These are phyloP conservation scores for Eimeria acervulina DNA, from an alignment of 169 alveolate genomes.

Conservation along the genomic window DNA sequence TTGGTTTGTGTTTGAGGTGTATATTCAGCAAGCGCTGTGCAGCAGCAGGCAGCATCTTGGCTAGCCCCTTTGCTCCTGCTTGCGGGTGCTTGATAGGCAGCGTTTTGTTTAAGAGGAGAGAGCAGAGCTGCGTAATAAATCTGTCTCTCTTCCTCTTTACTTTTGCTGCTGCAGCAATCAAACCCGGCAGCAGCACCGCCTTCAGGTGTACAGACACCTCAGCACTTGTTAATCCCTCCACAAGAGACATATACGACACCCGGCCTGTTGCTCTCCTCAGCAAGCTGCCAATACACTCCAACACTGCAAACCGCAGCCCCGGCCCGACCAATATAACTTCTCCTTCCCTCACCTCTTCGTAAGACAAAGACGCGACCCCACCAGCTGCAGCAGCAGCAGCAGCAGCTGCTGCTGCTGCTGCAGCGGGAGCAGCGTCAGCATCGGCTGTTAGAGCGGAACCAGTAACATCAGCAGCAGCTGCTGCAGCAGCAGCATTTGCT, in stretches of 20 bases:
- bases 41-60: conserved; percentile 6
- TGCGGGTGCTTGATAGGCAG: not conserved
- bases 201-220: conserved; percentile 54
- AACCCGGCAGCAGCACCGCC: not conserved
- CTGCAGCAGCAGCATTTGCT: not conserved
- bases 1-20: not conserved
- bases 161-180: conserved; percentile 45
- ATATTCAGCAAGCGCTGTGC: not conserved
- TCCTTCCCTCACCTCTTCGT: not conserved
- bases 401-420: conserved; percentile 28
- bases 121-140: not conserved
- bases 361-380: not conserved
- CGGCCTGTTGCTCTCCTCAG: not conserved
- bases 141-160: not conserved
- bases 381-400: not conserved
- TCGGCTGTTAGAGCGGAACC: not conserved
- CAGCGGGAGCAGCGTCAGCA: not conserved
- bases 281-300: conserved; percentile 14
- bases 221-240: not conserved
- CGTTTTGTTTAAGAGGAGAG: not conserved
- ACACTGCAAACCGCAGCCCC: not conserved
- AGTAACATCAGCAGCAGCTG: not conserved
- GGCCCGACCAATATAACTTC: not conserved
- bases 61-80: not conserved
- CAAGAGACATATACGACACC: not conserved